Evolutionary conservation across 129 eudicot genomes (phyloP).

Genomic region (Rutidosis leptorrhynchoides): DNA sequence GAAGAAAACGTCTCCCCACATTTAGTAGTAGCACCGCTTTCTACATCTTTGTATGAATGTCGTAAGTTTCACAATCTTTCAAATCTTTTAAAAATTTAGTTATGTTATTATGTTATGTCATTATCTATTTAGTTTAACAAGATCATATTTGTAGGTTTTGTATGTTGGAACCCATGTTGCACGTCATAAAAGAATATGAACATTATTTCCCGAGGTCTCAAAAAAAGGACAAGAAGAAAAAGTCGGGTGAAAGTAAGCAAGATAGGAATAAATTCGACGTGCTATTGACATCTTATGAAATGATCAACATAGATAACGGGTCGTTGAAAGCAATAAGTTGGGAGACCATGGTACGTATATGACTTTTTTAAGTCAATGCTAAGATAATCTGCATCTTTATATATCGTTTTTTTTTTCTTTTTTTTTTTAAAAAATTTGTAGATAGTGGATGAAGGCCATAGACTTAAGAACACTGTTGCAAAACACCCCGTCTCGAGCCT

Average conservation of each 20-base stretch:
- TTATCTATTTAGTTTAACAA: conserved; percentile 4
- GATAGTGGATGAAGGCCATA: conserved; percentile 99
- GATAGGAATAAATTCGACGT: conserved; percentile 93
- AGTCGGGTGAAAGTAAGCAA: conserved; percentile 75
- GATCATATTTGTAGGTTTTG: conserved; percentile 64
- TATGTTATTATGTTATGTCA: background rate
- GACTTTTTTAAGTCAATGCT: background rate
- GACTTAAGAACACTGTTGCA: too few relatives aligned
- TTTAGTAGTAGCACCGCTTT: conserved; percentile 89
- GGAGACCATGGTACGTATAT: conserved; percentile 82
- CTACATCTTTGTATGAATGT: conserved; percentile 97
- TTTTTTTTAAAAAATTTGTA: conserved; percentile 27
- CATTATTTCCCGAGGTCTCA: conserved; percentile 73
- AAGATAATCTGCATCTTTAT: background rate
- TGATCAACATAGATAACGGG: conserved; percentile 79
- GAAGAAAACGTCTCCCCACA: conserved; percentile 72
- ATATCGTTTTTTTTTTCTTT: conserved; percentile 16
- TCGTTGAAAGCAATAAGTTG: conserved; percentile 84
- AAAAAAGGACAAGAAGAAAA: conserved; percentile 81
- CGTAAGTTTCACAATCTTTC: conserved; percentile 49
- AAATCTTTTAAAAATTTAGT: background rate
- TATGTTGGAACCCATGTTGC: conserved; percentile 85
- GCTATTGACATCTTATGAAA: conserved; percentile 89
- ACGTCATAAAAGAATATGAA: conserved; percentile 70
- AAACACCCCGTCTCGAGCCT: too few relatives aligned